Evolutionary conservation across 2,329 filamentous ascomycete genomes (phyloP).

Genomic region (Pseudogymnoascus sp.): DNA sequence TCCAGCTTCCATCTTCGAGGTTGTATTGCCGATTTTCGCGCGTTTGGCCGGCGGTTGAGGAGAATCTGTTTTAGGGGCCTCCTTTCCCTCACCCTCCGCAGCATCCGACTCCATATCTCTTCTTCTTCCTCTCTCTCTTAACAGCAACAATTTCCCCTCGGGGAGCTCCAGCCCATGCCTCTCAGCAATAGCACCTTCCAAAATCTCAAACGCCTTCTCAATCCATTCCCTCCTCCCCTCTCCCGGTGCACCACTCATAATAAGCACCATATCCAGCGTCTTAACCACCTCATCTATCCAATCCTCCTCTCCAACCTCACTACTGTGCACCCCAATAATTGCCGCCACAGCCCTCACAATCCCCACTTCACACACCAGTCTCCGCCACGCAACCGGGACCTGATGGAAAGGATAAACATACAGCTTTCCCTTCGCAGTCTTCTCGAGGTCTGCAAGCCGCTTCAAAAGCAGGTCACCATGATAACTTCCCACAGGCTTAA

Average conservation of each 20-base stretch:
- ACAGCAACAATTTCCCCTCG: neutral
- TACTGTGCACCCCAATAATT: neutral
- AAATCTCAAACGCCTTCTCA: constrained; percentile 49
- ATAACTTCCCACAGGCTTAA: neutral
- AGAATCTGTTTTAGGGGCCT: neutral
- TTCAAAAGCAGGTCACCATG: constrained; percentile 12
- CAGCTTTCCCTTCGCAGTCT: constrained; percentile 55
- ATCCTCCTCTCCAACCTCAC: neutral
- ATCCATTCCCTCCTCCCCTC: constrained; percentile 29
- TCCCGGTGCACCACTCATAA: constrained; percentile 23
- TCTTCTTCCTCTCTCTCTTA: neutral
- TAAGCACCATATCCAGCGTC: constrained; percentile 27
- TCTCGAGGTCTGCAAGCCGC: constrained; percentile 48
- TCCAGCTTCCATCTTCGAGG: neutral
- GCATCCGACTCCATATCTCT: neutral
- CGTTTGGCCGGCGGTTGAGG: constrained; percentile 17
- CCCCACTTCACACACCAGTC: constrained; percentile 62
- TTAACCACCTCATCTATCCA: constrained; percentile 20
- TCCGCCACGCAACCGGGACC: constrained; percentile 60
- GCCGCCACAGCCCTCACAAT: constrained; percentile 47
- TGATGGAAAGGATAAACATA: constrained; percentile 61
- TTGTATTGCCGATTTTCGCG: constrained; percentile 12
- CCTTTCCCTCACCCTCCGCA: neutral
- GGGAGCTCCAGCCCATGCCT: fast-evolving
- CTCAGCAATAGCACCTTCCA: constrained; percentile 43